Percentiles rank a stretch among this genome's conserved stretches.
phyloP scores from a whole-genome alignment of 1,284 basidiomycete species.

The Apiotrichum domesticum region DNA sequence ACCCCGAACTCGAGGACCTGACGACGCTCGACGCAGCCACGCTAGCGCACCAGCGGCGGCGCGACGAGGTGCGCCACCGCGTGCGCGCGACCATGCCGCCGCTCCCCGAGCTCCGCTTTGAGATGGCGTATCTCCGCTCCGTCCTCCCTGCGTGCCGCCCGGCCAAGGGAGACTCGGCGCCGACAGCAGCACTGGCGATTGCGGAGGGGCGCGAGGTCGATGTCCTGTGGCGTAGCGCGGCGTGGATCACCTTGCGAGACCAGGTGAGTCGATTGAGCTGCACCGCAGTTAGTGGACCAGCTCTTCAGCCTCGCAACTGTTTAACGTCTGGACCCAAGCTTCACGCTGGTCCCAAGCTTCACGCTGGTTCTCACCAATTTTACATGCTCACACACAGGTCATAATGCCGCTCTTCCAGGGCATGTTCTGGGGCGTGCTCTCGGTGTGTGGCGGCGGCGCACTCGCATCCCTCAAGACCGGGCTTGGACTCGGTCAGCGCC shows the following conservation, averaged over 20 bases:
- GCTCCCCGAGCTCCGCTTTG: constrained; percentile 45
- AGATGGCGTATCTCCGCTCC: constrained; percentile 31
- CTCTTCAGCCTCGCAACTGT: no score
- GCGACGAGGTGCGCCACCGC: constrained; percentile 32
- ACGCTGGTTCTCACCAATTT: not conserved
- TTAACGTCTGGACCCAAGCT: no score
- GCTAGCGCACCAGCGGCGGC: constrained; percentile 15
- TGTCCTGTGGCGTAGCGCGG: constrained; percentile 36
- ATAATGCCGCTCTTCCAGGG: constrained; percentile 39
- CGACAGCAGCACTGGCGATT: not conserved
- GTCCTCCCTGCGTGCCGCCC: constrained; percentile 33
- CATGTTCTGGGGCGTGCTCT: constrained; percentile 42
- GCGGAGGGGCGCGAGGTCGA: constrained; percentile 34
- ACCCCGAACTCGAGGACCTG: constrained; percentile 23
- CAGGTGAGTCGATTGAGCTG: constrained; percentile 33
- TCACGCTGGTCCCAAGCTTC: not conserved
- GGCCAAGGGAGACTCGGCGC: not conserved
- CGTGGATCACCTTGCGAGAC: constrained; percentile 44
- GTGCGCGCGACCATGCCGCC: constrained; percentile 38
- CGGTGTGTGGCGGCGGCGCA: constrained; percentile 19
- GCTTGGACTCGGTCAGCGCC: not conserved
- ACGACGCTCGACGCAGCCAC: constrained; percentile 11
- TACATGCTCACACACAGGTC: constrained; percentile 9
- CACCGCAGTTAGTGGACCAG: not conserved
- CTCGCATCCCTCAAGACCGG: not conserved